Percentiles rank a stretch among this genome's conserved stretches.
These are phyloP conservation scores for Sphaerulina populicola DNA, from an alignment of 2,329 filamentous ascomycete genomes.

Conservation along the genomic window DNA sequence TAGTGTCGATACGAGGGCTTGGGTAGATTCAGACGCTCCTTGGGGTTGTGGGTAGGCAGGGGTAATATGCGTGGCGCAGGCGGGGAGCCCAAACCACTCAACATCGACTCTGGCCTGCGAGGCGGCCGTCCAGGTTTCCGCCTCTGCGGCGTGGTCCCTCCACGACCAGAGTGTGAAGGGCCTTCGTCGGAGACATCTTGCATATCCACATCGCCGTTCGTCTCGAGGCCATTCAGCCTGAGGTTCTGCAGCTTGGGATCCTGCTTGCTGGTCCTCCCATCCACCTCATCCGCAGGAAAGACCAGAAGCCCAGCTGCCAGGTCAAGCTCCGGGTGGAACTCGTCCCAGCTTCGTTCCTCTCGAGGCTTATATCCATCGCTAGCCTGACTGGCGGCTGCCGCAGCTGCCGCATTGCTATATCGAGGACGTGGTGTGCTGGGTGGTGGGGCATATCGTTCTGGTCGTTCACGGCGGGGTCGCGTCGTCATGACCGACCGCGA, in stretches of 20 bases:
- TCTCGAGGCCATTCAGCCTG: slow-evolving; percentile 17
- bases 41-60: slow-evolving; percentile 69
- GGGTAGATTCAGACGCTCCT: slow-evolving; percentile 70
- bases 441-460: slow-evolving; percentile 30
- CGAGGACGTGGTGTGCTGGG: slow-evolving; percentile 52
- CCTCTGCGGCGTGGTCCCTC: slow-evolving; percentile 34
- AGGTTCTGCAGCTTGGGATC: slow-evolving; percentile 40
- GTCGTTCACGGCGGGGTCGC: slow-evolving; percentile 28
- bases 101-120: slow-evolving; percentile 54
- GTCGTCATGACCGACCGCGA: slow-evolving; percentile 25
- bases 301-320: slow-evolving; percentile 73
- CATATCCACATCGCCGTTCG: slow-evolving; percentile 26
- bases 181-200: slow-evolving; percentile 14
- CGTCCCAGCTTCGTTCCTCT: slow-evolving; percentile 94
- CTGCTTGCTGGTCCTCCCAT: slow-evolving; percentile 50
- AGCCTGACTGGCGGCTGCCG: slow-evolving; percentile 78
- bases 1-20: slow-evolving; percentile 66
- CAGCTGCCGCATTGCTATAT: slow-evolving; percentile 79
- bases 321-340: slow-evolving; percentile 92
- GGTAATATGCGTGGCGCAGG: slow-evolving; percentile 60
- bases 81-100: slow-evolving; percentile 52
- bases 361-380: slow-evolving; percentile 94
- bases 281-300: slow-evolving; percentile 75
- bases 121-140: slow-evolving; percentile 57
- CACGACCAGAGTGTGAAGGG: slow-evolving; percentile 1